A percentile compares a stretch with the other conserved stretches of the same genome.
Conservation (phyloP, 495 filamentous ascomycete genomes). For the Immersiella caudata region DNA sequence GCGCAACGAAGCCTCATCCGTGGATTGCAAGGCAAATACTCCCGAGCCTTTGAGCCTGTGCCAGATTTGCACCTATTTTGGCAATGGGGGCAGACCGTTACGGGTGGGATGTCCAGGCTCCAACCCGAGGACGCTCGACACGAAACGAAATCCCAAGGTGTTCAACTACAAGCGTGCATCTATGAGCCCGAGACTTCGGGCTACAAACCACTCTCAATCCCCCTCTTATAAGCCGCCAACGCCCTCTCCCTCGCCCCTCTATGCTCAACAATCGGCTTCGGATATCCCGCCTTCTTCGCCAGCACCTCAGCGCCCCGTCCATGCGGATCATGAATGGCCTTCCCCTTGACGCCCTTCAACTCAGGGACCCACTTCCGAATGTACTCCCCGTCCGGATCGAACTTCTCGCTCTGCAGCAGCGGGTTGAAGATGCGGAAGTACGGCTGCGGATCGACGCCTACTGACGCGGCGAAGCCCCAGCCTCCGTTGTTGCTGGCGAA, state of each 20-base stretch:
- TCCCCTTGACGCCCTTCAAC: slow-evolving; percentile 60
- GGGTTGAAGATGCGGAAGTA: slow-evolving; percentile 95
- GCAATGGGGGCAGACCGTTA: no score
- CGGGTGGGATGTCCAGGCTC: no score
- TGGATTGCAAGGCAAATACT: no score
- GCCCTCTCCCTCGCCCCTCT: slow-evolving; percentile 65
- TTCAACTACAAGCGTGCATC: no score
- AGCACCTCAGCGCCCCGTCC: slow-evolving; percentile 59
- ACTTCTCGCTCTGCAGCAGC: slow-evolving; percentile 81
- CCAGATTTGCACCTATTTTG: no score
- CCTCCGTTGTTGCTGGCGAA: slow-evolving; percentile 92
- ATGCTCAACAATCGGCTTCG: slow-evolving; percentile 74
- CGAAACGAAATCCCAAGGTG: background rate
- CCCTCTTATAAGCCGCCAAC: slow-evolving; percentile 70
- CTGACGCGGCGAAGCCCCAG: slow-evolving; percentile 81
- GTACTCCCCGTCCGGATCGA: slow-evolving; percentile 68
- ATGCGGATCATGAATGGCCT: slow-evolving; percentile 75
- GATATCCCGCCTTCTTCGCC: slow-evolving; percentile 72
- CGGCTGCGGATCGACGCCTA: slow-evolving; percentile 88
- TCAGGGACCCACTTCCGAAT: slow-evolving; percentile 75
- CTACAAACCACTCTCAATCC: slow-evolving; percentile 28
- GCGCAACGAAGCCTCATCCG: no score
- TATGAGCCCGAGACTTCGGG: background rate
- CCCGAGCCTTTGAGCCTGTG: no score
- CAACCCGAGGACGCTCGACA: background rate